Evolutionary conservation across 768 basidiomycete genomes (phyloP).

Genomic region (Postia placenta): DNA sequence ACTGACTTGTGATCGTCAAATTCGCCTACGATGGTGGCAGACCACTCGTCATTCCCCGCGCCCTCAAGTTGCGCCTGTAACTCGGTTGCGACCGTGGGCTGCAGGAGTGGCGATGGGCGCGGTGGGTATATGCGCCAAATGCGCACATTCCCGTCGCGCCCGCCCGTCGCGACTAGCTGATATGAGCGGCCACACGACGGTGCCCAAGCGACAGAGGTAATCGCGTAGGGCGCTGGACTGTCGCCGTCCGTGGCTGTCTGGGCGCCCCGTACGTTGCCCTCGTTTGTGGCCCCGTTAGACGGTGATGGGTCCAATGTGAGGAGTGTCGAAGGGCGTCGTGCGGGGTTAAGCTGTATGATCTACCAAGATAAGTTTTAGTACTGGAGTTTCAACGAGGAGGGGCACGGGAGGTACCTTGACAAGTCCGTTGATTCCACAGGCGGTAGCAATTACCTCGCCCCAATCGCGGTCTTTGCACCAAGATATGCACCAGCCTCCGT

Average conservation of each 20-base stretch:
- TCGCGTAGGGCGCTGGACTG: constrained; percentile 45
- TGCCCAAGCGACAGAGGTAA: constrained; percentile 89
- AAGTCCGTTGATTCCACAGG: constrained; percentile 62
- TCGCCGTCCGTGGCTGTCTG: constrained; percentile 23
- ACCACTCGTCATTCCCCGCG: constrained; percentile 52
- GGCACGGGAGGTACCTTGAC: constrained; percentile 54
- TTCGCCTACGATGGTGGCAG: constrained; percentile 70
- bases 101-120: too few species aligned
- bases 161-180: constrained; percentile 89
- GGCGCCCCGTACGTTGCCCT: constrained; percentile 18
- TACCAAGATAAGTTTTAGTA: constrained; percentile 20
- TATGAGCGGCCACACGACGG: constrained; percentile 91
- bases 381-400: neutral
- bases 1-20: constrained; percentile 80
- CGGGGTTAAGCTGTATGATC: constrained; percentile 71
- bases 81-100: too few species aligned
- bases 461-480: constrained; percentile 98
- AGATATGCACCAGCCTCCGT: constrained; percentile 88
- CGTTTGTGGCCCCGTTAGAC: constrained; percentile 10
- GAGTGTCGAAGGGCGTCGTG: constrained; percentile 59
- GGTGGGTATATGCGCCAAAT: constrained; percentile 82
- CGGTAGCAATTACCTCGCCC: constrained; percentile 84
- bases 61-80: constrained; percentile 19
- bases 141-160: constrained; percentile 80
- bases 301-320: constrained; percentile 54